Percentiles rank a stretch among this genome's conserved stretches.
phyloP scores from a whole-genome alignment of 441 rosid genomes.

The Adansonia rubrostipa region DNA sequence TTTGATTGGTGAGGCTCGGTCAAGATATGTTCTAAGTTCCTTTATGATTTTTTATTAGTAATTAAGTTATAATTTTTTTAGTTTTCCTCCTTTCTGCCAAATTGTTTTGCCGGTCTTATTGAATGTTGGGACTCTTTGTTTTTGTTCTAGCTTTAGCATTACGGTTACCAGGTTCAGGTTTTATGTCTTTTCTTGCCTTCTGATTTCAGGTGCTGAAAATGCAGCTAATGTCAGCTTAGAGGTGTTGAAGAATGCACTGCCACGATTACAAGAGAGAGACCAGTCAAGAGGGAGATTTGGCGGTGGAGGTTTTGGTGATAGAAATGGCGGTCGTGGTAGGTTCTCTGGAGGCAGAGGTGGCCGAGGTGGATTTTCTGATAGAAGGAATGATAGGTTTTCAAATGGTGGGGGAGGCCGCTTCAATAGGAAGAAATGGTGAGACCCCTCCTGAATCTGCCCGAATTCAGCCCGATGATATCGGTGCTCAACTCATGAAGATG shows the following conservation, averaged over 20 bases:
- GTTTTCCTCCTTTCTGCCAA: background rate
- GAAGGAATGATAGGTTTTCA: slow-evolving; percentile 42
- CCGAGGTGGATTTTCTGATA: slow-evolving; percentile 50
- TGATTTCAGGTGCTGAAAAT: slow-evolving; percentile 59
- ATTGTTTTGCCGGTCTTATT: background rate
- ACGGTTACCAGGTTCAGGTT: background rate
- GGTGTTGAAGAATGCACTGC: slow-evolving; percentile 60
- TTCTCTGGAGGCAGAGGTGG: slow-evolving; percentile 47
- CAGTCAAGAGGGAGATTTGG: slow-evolving; percentile 65
- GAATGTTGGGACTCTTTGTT: no score
- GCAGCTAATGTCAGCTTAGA: slow-evolving; percentile 68
- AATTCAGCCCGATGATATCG: background rate
- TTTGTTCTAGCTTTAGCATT: background rate
- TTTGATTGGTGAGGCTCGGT: background rate
- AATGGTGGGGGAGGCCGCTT: slow-evolving; percentile 39
- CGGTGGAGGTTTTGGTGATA: slow-evolving; percentile 43
- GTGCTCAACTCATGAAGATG: background rate
- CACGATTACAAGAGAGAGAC: slow-evolving; percentile 75
- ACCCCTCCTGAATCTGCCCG: background rate
- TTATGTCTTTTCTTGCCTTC: background rate
- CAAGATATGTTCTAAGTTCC: background rate
- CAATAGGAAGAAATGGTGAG: slow-evolving; percentile 45
- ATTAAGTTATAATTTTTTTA: background rate
- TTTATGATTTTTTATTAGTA: background rate
- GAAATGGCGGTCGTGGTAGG: slow-evolving; percentile 42